Evolutionary conservation across 208 protist species (phyloP), one percentile per base, ranked within the genome.

Genomic region (Trypanosoma lewisi): DNA sequence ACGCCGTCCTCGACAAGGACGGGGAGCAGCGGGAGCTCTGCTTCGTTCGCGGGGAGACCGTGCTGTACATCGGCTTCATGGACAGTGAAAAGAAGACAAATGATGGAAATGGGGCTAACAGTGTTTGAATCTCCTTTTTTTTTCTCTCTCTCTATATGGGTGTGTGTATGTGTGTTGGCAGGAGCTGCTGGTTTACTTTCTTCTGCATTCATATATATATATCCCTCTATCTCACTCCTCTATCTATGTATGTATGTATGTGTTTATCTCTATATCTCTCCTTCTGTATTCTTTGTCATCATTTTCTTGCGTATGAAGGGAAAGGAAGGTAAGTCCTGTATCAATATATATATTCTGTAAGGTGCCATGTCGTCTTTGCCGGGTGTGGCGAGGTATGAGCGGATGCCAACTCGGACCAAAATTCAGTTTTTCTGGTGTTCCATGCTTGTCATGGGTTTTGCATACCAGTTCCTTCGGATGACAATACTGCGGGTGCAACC

Each of bases 351-450:
- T n/a, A n/a, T n/a, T n/a, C 14, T 44, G 49, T 33, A 14, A 1
- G 25, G 9, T 7, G 36, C 23, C 11, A 70, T 70, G 65, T 63
- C 55, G 30, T 67, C 81, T 16, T 67, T 93, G 12, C 87, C 87
- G 5, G 87, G 87, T 23, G 87, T 90, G 21, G 81, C 82, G 41
- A 74, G 78, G 53, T 93, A 93, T 60, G 80, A 90, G 52, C 80
- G 87, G 19, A 80, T 93, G 70, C 80, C 83, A 1, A 93, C 87
- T 33, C 83, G 87, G n/a, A 73, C 53, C 1, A 90, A 90, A 61
- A 64, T 89, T 1, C 83, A 90, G 60, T 87, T 93, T 48, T 75
- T 83, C 30, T 93, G 87, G 83, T 77, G 82, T 21, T 85, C 79
- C 2, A 85, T 93, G 76, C 75, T 93, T 23, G 74, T 82, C 31